These are phyloP conservation scores for Globisporangium yorkense DNA, from an alignment of 352 stramenopile genomes.

Conservation along the genomic window DNA sequence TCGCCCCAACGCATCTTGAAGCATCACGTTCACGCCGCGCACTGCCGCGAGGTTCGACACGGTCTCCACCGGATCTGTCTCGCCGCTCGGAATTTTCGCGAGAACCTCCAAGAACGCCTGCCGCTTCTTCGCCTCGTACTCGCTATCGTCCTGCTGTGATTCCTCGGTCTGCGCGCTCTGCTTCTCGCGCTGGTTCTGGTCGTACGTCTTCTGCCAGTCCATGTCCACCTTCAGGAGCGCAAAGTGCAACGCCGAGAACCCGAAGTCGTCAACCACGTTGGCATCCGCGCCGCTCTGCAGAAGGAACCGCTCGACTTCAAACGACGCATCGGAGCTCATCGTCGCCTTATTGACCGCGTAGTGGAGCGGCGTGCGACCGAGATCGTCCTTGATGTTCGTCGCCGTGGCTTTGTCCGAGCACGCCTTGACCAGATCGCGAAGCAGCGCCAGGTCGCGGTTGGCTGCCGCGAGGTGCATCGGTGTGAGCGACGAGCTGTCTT, in stretches of 20 bases:
- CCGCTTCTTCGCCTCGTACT: constrained; percentile 46
- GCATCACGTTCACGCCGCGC: constrained; percentile 28
- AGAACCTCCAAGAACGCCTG: constrained; percentile 37
- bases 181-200: constrained; percentile 24
- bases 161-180: constrained; percentile 15
- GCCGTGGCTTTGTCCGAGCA: constrained; percentile 26
- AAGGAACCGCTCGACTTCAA: constrained; percentile 71
- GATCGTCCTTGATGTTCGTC: constrained; percentile 44
- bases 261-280: constrained; percentile 53
- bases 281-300: constrained; percentile 46
- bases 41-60: constrained; percentile 62
- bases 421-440: constrained; percentile 38
- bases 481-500: constrained; percentile 39
- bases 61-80: constrained; percentile 70
- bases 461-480: constrained; percentile 52
- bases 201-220: constrained; percentile 56
- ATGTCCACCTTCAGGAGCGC: constrained; percentile 64
- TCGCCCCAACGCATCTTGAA: constrained; percentile 42
- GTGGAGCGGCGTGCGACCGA: constrained; percentile 59
- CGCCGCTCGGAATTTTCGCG: constrained; percentile 25
- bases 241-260: constrained; percentile 56
- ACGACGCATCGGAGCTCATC: constrained; percentile 69
- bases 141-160: constrained; percentile 21
- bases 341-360: constrained; percentile 61
- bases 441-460: constrained; percentile 57